Evolutionary conservation across 2,329 filamentous ascomycete species (phyloP).

Genomic region (Cercospora zeae-maydis): DNA sequence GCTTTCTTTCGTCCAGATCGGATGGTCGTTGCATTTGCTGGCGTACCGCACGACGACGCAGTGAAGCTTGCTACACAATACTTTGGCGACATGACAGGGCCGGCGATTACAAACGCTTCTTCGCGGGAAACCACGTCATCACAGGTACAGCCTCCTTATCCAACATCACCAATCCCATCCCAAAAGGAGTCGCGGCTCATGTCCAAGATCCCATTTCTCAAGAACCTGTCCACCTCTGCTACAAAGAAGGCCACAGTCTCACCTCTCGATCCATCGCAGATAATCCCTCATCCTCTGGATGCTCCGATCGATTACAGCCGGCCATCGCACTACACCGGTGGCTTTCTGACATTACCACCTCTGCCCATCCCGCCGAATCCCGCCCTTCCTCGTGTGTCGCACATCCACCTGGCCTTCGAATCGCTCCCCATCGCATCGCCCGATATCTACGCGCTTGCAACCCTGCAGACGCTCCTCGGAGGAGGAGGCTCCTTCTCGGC

Average conservation of each 20-base stretch:
- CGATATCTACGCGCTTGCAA: slow-evolving; percentile 94
- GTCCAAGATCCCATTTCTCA: slow-evolving; percentile 84
- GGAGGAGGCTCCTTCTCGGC: slow-evolving; percentile 96
- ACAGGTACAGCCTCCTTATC: slow-evolving; percentile 34
- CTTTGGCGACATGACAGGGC: slow-evolving; percentile 78
- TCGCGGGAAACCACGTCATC: slow-evolving; percentile 19
- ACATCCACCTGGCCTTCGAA: slow-evolving; percentile 95
- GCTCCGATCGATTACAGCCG: slow-evolving; percentile 55
- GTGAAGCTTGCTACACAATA: slow-evolving; percentile 75
- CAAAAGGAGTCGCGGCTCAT: slow-evolving; percentile 64
- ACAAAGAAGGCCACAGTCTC: slow-evolving; percentile 58
- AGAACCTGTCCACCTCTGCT: slow-evolving; percentile 77
- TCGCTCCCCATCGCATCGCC: slow-evolving; percentile 83
- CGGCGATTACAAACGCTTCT: slow-evolving; percentile 32
- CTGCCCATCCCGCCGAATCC: slow-evolving; percentile 76
- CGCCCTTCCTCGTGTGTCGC: slow-evolving; percentile 73
- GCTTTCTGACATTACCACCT: slow-evolving; percentile 79
- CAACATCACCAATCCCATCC: slow-evolving; percentile 36
- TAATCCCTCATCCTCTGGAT: slow-evolving; percentile 44
- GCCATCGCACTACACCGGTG: slow-evolving; percentile 84
- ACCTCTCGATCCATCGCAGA: slow-evolving; percentile 47
- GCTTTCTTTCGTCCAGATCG: slow-evolving; percentile 84
- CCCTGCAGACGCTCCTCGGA: slow-evolving; percentile 89
- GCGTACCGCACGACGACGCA: slow-evolving; percentile 77
- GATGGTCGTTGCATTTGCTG: slow-evolving; percentile 93